Conservation (phyloP, 1,284 basidiomycete genomes). For the Trametes sp. region DNA sequence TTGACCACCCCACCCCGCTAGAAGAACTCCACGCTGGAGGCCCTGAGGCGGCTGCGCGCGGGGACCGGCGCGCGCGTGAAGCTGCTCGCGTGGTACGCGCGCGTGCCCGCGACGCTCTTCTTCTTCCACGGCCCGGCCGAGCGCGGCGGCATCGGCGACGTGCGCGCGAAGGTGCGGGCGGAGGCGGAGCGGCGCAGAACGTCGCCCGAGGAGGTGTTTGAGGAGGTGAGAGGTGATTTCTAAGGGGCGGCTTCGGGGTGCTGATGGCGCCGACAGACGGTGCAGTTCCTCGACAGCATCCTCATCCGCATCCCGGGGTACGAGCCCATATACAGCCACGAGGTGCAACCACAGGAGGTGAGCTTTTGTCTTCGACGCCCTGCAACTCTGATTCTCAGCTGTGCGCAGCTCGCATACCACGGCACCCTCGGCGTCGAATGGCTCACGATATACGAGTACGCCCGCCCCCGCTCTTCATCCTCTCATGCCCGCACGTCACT, state of each 20-base stretch:
- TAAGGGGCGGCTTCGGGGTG: background rate
- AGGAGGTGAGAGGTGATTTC: slow-evolving; percentile 11
- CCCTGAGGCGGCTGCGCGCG: slow-evolving; percentile 4
- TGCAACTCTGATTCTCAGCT: background rate
- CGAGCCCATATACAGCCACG: slow-evolving; percentile 27
- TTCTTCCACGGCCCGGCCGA: slow-evolving; percentile 22
- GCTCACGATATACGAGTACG: slow-evolving; percentile 27
- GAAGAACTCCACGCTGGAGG: slow-evolving; percentile 15
- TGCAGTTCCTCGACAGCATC: slow-evolving; percentile 8
- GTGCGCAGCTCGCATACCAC: slow-evolving; percentile 1
- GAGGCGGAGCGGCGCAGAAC: slow-evolving; percentile 3
- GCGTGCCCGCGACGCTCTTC: slow-evolving; percentile 15
- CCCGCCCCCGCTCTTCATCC: background rate
- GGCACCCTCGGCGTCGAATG: slow-evolving; percentile 18
- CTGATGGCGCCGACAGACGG: slow-evolving; percentile 7
- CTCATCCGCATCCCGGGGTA: slow-evolving; percentile 25
- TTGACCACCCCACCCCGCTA: background rate
- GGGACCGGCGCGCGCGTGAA: slow-evolving; percentile 2
- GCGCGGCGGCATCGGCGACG: slow-evolving; percentile 14
- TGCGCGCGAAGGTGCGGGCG: slow-evolving; percentile 10
- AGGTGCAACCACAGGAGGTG: slow-evolving; percentile 27
- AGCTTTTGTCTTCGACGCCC: background rate
- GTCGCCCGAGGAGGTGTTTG: slow-evolving; percentile 11
- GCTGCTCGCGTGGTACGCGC: slow-evolving; percentile 18
- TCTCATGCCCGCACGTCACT: background rate